Evolutionary conservation across 1,139 yeast species (phyloP).

Genomic region (Magnusiomyces fungicola): DNA sequence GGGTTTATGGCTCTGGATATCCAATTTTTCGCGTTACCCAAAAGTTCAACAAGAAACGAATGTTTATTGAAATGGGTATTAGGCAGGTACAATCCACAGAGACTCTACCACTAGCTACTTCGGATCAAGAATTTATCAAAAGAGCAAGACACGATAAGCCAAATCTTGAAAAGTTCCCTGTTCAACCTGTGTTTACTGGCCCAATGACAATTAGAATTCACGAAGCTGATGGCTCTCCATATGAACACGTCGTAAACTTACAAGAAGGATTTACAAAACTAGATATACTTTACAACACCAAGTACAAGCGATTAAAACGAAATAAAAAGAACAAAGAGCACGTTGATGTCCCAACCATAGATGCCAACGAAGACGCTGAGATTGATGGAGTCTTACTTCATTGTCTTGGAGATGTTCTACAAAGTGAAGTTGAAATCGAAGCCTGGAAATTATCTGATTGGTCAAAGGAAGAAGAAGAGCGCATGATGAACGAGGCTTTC

Average conservation of each 20-base stretch:
- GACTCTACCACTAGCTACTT: constrained; percentile 34
- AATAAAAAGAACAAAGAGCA: constrained; percentile 42
- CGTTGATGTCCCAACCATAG: constrained; percentile 21
- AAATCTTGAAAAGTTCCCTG: constrained; percentile 21
- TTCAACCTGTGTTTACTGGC: constrained; percentile 57
- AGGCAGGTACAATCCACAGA: constrained; percentile 80
- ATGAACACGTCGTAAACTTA: constrained; percentile 91
- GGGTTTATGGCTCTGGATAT: constrained; percentile 87
- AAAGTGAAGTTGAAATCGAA: constrained; percentile 48
- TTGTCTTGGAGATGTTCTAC: constrained; percentile 74
- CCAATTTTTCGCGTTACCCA: constrained; percentile 88
- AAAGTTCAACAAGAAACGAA: constrained; percentile 84
- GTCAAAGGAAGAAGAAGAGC: constrained; percentile 63
- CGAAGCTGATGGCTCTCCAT: constrained; percentile 99
- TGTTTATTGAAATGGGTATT: constrained; percentile 90
- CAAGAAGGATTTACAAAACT: constrained; percentile 79
- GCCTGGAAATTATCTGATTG: constrained; percentile 76
- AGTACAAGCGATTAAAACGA: constrained; percentile 66
- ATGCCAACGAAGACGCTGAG: constrained; percentile 27
- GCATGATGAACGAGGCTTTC: constrained; percentile 72
- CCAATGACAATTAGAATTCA: constrained; percentile 97
- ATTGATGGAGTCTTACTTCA: constrained; percentile 41
- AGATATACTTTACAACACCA: constrained; percentile 92
- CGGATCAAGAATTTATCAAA: constrained; percentile 34
- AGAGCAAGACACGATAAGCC: constrained; percentile 33